A percentile compares a stretch with the other conserved stretches of the same genome.
These are phyloP conservation scores for Mycena sp. DNA, from an alignment of 1,284 basidiomycete genomes.

Conservation along the genomic window DNA sequence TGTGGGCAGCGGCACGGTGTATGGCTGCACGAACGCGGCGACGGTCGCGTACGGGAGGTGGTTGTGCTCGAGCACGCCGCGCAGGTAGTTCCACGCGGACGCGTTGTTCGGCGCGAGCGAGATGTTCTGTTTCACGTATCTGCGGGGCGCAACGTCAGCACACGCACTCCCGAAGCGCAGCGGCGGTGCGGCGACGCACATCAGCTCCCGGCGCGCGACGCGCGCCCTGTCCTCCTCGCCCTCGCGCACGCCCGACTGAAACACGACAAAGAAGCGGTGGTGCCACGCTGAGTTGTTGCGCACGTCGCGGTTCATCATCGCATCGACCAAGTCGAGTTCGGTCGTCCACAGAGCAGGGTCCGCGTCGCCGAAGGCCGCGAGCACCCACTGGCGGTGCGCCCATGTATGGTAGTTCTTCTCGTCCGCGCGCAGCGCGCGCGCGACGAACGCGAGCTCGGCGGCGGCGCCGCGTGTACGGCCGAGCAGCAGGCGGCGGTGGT, in stretches of 20 bases:
- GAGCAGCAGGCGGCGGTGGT: slow-evolving; percentile 89
- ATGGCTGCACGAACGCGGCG: slow-evolving; percentile 70
- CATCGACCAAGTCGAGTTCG: slow-evolving; percentile 83
- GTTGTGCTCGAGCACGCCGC: slow-evolving; percentile 75
- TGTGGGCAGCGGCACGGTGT: slow-evolving; percentile 54
- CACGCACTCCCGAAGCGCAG: slow-evolving; percentile 1
- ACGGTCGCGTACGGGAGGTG: slow-evolving; percentile 66
- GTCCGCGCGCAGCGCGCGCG: slow-evolving; percentile 74
- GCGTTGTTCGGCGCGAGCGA: slow-evolving; percentile 91
- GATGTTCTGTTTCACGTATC: slow-evolving; percentile 79
- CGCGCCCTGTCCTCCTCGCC: slow-evolving; percentile 68
- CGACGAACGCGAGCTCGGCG: slow-evolving; percentile 84
- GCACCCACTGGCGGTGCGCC: slow-evolving; percentile 93
- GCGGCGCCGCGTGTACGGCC: slow-evolving; percentile 48
- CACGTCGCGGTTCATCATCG: slow-evolving; percentile 81
- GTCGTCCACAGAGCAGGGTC: slow-evolving; percentile 80
- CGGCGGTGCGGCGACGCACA: slow-evolving; percentile 55
- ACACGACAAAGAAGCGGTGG: slow-evolving; percentile 95
- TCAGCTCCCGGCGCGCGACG: slow-evolving; percentile 72
- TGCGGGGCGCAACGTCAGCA: slow-evolving; percentile 30
- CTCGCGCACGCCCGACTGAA: slow-evolving; percentile 68
- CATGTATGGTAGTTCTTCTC: slow-evolving; percentile 97
- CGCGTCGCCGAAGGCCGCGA: slow-evolving; percentile 81
- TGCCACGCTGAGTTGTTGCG: slow-evolving; percentile 99
- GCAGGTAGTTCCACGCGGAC: slow-evolving; percentile 94